phyloP scores from a whole-genome alignment of 2,329 filamentous ascomycete genomes.

The Monosporascus sp. region DNA sequence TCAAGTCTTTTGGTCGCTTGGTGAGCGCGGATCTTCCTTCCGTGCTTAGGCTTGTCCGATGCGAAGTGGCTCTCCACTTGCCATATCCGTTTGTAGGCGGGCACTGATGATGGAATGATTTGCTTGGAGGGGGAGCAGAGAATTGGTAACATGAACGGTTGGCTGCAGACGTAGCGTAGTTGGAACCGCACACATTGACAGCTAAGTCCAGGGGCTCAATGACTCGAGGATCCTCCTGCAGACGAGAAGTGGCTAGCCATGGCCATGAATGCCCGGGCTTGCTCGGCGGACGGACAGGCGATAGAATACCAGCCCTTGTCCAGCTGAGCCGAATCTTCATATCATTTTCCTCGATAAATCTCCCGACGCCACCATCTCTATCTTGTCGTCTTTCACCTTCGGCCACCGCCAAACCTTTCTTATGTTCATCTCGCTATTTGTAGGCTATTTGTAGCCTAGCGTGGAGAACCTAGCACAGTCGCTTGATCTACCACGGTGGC shows the following conservation, averaged over 20 bases:
- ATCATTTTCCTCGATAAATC: conserved; percentile 4
- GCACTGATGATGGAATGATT: conserved; percentile 21
- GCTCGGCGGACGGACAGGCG: background rate
- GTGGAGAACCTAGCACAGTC: conserved; percentile 7
- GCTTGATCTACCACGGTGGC: conserved; percentile 7
- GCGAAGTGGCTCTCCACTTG: conserved; percentile 20
- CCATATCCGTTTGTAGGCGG: conserved; percentile 27
- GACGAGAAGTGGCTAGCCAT: conserved; percentile 4
- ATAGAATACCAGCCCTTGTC: background rate
- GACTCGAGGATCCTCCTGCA: conserved; percentile 34
- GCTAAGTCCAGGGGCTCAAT: conserved; percentile 25
- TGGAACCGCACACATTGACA: conserved; percentile 26
- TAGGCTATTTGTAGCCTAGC: conserved; percentile 2
- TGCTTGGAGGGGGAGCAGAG: conserved; percentile 16
- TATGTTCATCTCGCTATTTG: conserved; percentile 7
- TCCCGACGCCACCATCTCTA: conserved; percentile 7
- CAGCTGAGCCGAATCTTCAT: conserved; percentile 1
- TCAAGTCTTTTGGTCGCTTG: conserved; percentile 8
- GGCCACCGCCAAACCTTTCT: conserved; percentile 5
- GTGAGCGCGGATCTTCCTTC: conserved; percentile 7
- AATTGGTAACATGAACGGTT: conserved; percentile 26
- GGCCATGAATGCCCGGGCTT: background rate
- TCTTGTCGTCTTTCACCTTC: conserved; percentile 7
- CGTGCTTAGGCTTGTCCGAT: conserved; percentile 15
- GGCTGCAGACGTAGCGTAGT: conserved; percentile 32